These are phyloP conservation scores for Aaosphaeria pasadenensis DNA, from an alignment of 2,329 filamentous ascomycete genomes.

Conservation along the genomic window DNA sequence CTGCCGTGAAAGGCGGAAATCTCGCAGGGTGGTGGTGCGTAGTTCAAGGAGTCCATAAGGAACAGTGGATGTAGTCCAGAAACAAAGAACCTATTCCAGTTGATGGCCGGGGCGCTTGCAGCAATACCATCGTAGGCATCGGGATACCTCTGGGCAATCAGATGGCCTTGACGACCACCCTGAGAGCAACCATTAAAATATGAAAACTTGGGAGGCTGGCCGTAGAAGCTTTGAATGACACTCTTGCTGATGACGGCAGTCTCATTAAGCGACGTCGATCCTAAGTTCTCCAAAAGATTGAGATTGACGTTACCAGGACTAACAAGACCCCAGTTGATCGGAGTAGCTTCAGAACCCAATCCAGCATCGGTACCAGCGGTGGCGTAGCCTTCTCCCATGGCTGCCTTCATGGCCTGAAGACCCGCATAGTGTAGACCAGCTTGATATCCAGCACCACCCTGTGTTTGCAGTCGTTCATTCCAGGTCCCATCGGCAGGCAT, in stretches of 20 bases:
- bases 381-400: constrained; percentile 20
- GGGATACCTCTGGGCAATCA: constrained; percentile 30
- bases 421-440: constrained; percentile 13
- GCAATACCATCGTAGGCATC: constrained; percentile 27
- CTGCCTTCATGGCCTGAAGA: constrained; percentile 11
- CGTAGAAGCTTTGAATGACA: constrained; percentile 24
- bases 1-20: constrained; percentile 3
- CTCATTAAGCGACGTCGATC: constrained; percentile 31
- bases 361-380: constrained; percentile 23
- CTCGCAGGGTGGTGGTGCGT: no score
- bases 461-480: constrained; percentile 21
- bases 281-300: constrained; percentile 31
- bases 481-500: constrained; percentile 11
- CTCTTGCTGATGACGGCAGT: constrained; percentile 12
- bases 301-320: constrained; percentile 22
- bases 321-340: constrained; percentile 12
- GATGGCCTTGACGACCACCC: constrained; percentile 31
- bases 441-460: constrained; percentile 21
- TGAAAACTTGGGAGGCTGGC: constrained; percentile 20
- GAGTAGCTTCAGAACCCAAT: background rate
- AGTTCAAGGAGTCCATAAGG: constrained; percentile 19
- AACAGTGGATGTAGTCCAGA: constrained; percentile 1
- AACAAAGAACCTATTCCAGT: constrained; percentile 16
- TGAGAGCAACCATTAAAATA: constrained; percentile 35
- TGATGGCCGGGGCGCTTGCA: constrained; percentile 25